phyloP scores from a whole-genome alignment of 208 protist genomes.

The Leishmania tropica region DNA sequence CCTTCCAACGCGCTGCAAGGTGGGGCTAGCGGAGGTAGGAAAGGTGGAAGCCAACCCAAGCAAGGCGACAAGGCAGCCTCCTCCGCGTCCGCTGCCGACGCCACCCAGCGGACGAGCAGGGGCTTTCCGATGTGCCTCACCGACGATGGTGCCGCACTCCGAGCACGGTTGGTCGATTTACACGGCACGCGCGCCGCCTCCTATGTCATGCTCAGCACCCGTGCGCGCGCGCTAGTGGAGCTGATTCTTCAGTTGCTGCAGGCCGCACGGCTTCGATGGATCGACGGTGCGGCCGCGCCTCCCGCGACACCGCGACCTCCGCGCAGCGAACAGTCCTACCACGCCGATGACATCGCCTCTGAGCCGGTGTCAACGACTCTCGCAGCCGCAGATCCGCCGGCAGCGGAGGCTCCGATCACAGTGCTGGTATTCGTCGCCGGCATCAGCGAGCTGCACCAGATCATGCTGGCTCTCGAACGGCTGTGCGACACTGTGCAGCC shows the following conservation, averaged over 20 bases:
- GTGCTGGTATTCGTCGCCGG: constrained; percentile 80
- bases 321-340: background rate
- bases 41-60: background rate
- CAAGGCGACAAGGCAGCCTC: background rate
- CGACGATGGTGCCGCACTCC: constrained; percentile 31
- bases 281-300: background rate
- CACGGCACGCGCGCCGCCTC: constrained; percentile 15
- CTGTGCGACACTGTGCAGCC: constrained; percentile 33
- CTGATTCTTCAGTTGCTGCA: constrained; percentile 64
- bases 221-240: constrained; percentile 38
- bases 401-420: constrained; percentile 35
- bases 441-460: constrained; percentile 66
- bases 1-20: background rate
- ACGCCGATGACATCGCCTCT: background rate
- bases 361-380: background rate
- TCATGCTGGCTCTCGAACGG: constrained; percentile 58
- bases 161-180: constrained; percentile 24
- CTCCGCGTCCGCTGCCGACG: background rate
- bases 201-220: constrained; percentile 25
- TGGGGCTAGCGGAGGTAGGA: background rate
- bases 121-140: constrained; percentile 29
- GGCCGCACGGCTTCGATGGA: constrained; percentile 36
- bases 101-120: background rate
- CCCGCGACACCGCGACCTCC: background rate
- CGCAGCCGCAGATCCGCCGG: background rate